These are phyloP conservation scores for Nigrospora osmanthi DNA, from an alignment of 2,329 filamentous ascomycete genomes.

Conservation along the genomic window DNA sequence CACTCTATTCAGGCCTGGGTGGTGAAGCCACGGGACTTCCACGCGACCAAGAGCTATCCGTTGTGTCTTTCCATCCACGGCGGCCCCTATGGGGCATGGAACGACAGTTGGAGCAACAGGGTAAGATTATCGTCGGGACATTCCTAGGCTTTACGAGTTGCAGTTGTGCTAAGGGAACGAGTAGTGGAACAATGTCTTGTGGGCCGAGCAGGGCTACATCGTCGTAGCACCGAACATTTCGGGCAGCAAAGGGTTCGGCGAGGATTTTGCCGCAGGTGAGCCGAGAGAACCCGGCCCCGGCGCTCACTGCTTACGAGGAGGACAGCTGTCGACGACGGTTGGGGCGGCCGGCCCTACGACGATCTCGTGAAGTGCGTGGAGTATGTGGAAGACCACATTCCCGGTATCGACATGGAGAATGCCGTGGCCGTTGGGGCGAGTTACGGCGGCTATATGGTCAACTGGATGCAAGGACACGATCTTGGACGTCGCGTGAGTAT, in stretches of 20 bases:
- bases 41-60: constrained; percentile 26
- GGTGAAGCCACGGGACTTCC: constrained; percentile 28
- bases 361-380: constrained; percentile 48
- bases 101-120: constrained; percentile 42
- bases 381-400: constrained; percentile 34
- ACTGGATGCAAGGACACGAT: constrained; percentile 48
- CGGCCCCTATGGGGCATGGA: constrained; percentile 37
- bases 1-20: constrained; percentile 29
- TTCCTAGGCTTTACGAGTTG: not conserved
- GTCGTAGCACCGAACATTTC: constrained; percentile 52
- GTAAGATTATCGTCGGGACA: constrained; percentile 13
- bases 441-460: constrained; percentile 54
- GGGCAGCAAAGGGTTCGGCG: constrained; percentile 48
- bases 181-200: constrained; percentile 46
- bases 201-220: constrained; percentile 54
- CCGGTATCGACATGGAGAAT: constrained; percentile 45
- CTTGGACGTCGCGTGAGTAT: constrained; percentile 34
- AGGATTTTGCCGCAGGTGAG: no score
- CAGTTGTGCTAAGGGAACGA: not conserved
- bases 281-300: not conserved
- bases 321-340: constrained; percentile 41
- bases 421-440: constrained; percentile 44
- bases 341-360: constrained; percentile 45
- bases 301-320: constrained; percentile 9
- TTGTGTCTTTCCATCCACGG: constrained; percentile 29